Evolutionary conservation across 1,139 yeast species (phyloP).

Genomic region (Saccharomycopsis hybrid): DNA sequence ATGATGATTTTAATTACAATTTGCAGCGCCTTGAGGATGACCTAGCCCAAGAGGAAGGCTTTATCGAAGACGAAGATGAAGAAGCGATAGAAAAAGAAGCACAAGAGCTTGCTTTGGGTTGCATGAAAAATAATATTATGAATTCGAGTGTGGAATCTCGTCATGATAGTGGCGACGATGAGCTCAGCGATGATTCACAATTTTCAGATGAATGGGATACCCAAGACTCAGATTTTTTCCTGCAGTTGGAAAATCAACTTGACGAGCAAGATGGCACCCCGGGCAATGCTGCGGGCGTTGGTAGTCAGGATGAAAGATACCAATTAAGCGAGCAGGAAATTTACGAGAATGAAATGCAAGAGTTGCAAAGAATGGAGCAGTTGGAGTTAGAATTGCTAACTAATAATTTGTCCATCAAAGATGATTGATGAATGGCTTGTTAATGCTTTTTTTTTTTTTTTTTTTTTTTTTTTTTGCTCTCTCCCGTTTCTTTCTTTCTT

Average conservation of each 20-base stretch:
- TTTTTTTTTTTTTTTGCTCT: background rate
- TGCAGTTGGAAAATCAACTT: too few species aligned
- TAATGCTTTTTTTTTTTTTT: too few species aligned
- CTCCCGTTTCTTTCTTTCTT: background rate
- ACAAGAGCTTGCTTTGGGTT: too few species aligned
- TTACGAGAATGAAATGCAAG: slow-evolving; percentile 10
- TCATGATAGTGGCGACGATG: too few species aligned
- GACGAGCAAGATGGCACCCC: too few species aligned
- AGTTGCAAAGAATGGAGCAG: slow-evolving; percentile 17
- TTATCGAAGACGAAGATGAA: background rate
- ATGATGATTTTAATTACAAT: slow-evolving; percentile 7
- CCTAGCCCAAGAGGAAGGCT: background rate
- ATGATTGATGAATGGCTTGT: background rate
- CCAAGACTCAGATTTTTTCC: too few species aligned
- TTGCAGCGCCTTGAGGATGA: background rate
- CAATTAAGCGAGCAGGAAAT: slow-evolving; percentile 7
- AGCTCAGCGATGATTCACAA: too few species aligned
- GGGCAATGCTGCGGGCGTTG: too few species aligned
- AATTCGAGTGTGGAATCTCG: too few species aligned
- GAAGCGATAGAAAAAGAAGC: background rate
- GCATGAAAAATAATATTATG: too few species aligned
- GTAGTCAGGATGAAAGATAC: background rate
- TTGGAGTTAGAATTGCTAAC: slow-evolving; percentile 18
- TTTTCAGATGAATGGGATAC: too few species aligned
- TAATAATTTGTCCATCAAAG: slow-evolving; percentile 11